Evolutionary conservation across 2,329 filamentous ascomycete genomes (phyloP).

Genomic region (Cladosporium sp.): DNA sequence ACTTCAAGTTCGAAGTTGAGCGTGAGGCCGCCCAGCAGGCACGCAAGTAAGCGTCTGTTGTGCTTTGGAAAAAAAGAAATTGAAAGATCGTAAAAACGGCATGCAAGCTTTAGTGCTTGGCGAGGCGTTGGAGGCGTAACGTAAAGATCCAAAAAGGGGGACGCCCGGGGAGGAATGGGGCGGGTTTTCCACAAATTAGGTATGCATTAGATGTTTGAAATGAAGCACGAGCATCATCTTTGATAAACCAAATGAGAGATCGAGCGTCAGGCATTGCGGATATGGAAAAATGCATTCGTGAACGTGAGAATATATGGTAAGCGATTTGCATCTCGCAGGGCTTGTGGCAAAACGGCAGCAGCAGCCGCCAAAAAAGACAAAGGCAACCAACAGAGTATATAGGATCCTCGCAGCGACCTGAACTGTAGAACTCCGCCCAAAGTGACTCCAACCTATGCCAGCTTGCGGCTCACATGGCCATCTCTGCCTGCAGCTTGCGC

Average conservation of each 20-base stretch:
- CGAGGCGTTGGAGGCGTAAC: slow-evolving; percentile 13
- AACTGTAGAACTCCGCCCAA: neutral
- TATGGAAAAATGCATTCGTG: neutral
- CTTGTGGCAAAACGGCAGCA: neutral
- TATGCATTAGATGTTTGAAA: slow-evolving; percentile 13
- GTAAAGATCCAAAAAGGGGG: slow-evolving; percentile 7
- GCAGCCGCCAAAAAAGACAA: neutral
- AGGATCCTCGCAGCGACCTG: neutral
- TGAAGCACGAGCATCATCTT: slow-evolving; percentile 12
- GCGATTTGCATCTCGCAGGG: neutral
- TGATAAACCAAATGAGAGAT: neutral
- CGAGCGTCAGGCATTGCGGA: too few relatives aligned
- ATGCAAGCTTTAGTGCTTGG: slow-evolving; percentile 11
- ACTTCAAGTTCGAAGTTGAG: slow-evolving; percentile 99
- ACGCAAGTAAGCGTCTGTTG: slow-evolving; percentile 13
- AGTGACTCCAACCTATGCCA: neutral
- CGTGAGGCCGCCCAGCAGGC: slow-evolving; percentile 54
- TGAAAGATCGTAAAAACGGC: slow-evolving; percentile 21
- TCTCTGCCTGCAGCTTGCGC: slow-evolving; percentile 88
- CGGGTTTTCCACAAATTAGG: slow-evolving; percentile 2
- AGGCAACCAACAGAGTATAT: neutral
- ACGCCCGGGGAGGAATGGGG: neutral
- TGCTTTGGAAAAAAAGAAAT: neutral
- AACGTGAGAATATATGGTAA: neutral
- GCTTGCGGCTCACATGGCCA: slow-evolving; percentile 71